A percentile compares a stretch with the other conserved stretches of the same genome.
phyloP scores from a whole-genome alignment of 768 basidiomycete genomes.

The Kwoniella heveanensis region DNA sequence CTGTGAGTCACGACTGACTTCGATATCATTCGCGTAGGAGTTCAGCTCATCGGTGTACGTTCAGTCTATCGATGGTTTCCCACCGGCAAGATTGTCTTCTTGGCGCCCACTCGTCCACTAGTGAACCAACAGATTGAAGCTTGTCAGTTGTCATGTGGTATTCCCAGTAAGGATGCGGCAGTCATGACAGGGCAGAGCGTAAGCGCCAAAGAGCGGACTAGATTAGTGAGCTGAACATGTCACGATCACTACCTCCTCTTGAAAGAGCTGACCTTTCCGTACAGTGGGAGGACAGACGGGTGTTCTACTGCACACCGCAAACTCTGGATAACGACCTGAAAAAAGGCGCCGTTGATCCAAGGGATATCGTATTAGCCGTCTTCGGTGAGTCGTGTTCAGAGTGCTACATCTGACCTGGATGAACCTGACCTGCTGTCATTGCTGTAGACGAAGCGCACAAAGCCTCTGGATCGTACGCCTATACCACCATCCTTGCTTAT shows the following conservation, averaged over 20 bases:
- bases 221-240: slow-evolving; percentile 21
- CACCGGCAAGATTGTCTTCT: slow-evolving; percentile 70
- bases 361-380: slow-evolving; percentile 81
- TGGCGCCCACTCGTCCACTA: slow-evolving; percentile 93
- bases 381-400: slow-evolving; percentile 63
- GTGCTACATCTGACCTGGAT: too few species aligned
- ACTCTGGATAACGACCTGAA: slow-evolving; percentile 85
- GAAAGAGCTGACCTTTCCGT: slow-evolving; percentile 2
- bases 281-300: slow-evolving; percentile 59
- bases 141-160: slow-evolving; percentile 89
- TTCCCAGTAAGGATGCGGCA: slow-evolving; percentile 78
- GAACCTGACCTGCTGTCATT: background rate
- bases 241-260: background rate
- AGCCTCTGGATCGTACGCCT: slow-evolving; percentile 89
- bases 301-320: slow-evolving; percentile 96
- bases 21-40: too few species aligned
- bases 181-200: slow-evolving; percentile 76
- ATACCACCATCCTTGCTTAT: slow-evolving; percentile 81
- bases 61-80: slow-evolving; percentile 56
- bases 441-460: slow-evolving; percentile 88
- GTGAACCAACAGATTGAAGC: slow-evolving; percentile 94
- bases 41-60: too few species aligned
- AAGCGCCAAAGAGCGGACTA: slow-evolving; percentile 31
- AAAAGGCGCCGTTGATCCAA: slow-evolving; percentile 71
- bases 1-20: slow-evolving; percentile 70